Percentiles rank a stretch among this genome's conserved stretches.
phyloP scores from a whole-genome alignment of 352 stramenopile genomes.

The Peronospora belbahrii region DNA sequence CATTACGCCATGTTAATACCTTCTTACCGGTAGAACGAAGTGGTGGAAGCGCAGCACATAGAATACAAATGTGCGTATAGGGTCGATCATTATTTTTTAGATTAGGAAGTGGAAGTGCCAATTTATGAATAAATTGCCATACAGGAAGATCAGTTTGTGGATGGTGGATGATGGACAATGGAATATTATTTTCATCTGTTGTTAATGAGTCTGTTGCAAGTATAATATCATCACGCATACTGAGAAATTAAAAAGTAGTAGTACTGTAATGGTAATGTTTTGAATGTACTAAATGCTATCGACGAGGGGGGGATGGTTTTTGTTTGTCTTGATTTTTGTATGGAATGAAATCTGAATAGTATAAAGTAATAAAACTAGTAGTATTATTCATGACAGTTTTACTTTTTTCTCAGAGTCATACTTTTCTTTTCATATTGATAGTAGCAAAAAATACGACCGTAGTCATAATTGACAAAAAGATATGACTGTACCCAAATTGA shows the following conservation, averaged over 20 bases:
- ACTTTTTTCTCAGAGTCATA: too few species aligned
- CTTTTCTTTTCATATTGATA: too few species aligned
- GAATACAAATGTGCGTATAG: conserved; percentile 30
- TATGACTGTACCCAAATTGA: too few species aligned
- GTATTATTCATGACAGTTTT: too few species aligned
- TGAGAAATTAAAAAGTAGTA: conserved; percentile 6
- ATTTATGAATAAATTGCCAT: conserved; percentile 33
- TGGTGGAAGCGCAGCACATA: conserved; percentile 15
- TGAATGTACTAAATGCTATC: conserved; percentile 20
- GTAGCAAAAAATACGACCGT: too few species aligned
- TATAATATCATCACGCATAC: conserved; percentile 4
- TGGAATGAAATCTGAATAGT: too few species aligned
- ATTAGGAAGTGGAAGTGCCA: conserved; percentile 18
- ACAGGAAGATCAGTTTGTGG: conserved; percentile 27
- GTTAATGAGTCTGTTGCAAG: conserved; percentile 1
- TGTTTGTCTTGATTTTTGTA: too few species aligned
- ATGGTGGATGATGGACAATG: conserved; percentile 13
- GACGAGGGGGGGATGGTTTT: too few species aligned
- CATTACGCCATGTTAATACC: conserved; percentile 14
- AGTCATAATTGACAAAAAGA: too few species aligned
- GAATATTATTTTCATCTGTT: conserved; percentile 24
- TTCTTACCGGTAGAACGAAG: conserved; percentile 3
- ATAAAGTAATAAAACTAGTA: too few species aligned
- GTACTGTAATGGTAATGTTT: too few species aligned
- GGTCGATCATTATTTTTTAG: conserved; percentile 10